Base-by-base conservation (phyloP, 345 rosid genomes). In the Eucalyptus globulus region DNA sequence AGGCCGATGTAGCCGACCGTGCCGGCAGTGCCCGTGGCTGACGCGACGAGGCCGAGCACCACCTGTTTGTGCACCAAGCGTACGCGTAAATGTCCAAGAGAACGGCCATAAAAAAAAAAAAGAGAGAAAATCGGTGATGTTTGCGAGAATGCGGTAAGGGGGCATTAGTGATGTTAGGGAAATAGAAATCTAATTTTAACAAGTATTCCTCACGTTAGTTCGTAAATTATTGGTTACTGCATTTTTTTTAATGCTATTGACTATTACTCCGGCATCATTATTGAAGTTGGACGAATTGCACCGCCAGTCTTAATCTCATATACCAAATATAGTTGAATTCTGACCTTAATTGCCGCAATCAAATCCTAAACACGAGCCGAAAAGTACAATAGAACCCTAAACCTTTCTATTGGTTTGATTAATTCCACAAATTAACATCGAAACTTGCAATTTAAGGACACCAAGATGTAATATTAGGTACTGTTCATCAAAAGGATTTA, bases 21-120 rank as follows among this genome's bases (percentile, higher is more conserved):
- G 40, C 91, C 92, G 2, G 94, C 91, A 6, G 94, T 27, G 9
- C 93, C 94, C 6, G 92, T 90, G 47, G 93, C 93, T 5, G 94
- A 86, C 2, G 92, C 91, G 34, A 91, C 88, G 37, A 93, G 34
- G 27, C 94, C 94, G 85, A 92, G 49, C 83, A 91, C 15, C 50
- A 93, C 24, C 94, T 92, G 87, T 40, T 76, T 1, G 85, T 21
- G 6, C 85, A 24, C 8, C 47, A 22, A 37, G 47, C 15, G 7
- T 76, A 40, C 24, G 85, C 47, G 47, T 76, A 6, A 76, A 6
- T 21, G 85, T 11, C 47, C 44, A 76, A 76, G 47, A 76, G 85
- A 76, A 43, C 6, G 43, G n/a, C 62, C 12, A 34, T 34, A 34
- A 34, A 50, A 50, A 3, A 50, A 50, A 3, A 49, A 51, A 86